phyloP scores from a whole-genome alignment of 2,329 filamentous ascomycete genomes.

The Phyllosticta citriasiana region DNA sequence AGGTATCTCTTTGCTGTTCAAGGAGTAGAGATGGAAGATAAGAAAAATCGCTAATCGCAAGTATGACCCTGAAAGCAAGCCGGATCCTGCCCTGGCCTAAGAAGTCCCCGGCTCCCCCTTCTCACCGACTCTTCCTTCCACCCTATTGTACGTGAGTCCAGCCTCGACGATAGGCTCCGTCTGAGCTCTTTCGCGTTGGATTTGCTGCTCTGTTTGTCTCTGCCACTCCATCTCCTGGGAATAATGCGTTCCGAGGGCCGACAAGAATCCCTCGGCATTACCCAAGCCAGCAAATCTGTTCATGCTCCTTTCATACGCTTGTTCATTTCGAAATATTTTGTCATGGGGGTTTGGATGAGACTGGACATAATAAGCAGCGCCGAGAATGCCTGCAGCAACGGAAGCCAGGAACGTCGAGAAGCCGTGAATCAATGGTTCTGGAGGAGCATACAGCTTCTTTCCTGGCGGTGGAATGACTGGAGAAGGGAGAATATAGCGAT shows the following conservation, averaged over 20 bases:
- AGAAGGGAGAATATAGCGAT: background rate
- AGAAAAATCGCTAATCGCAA: background rate
- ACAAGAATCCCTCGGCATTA: background rate
- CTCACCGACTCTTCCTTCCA: background rate
- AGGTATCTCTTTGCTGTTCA: background rate
- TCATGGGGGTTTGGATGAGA: slow-evolving; percentile 1
- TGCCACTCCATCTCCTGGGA: background rate
- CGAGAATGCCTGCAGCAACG: background rate
- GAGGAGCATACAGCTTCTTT: background rate
- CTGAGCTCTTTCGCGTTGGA: background rate
- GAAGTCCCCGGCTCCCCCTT: background rate
- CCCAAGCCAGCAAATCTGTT: background rate
- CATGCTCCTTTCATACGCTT: background rate
- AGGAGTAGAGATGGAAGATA: background rate
- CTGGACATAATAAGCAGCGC: slow-evolving; percentile 1
- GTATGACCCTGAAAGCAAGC: too few relatives aligned
- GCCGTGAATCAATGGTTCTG: background rate
- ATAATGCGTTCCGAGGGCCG: background rate
- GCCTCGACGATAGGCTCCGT: background rate
- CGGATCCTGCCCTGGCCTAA: background rate
- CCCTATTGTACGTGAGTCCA: background rate
- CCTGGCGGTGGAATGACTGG: slow-evolving; percentile 2
- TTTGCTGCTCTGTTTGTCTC: background rate
- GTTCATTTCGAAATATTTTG: slow-evolving; percentile 4
- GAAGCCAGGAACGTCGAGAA: background rate